phyloP scores from a whole-genome alignment of 1,284 basidiomycete genomes.

The Cerioporus squamosus region DNA sequence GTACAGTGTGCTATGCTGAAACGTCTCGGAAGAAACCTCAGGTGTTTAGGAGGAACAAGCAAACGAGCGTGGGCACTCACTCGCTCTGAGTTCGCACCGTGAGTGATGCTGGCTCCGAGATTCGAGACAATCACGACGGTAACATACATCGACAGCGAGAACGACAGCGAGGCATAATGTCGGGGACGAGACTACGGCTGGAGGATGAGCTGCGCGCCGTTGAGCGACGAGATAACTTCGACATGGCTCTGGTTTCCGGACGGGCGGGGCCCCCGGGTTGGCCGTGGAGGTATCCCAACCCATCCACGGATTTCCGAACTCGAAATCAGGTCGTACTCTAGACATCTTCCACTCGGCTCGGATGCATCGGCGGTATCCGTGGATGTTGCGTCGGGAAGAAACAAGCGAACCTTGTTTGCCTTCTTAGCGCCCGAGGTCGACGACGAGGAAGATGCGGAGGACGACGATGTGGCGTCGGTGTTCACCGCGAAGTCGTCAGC shows the following conservation, averaged over 20 bases:
- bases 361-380: neutral
- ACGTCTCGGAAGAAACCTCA: neutral
- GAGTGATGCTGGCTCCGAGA: neutral
- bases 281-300: conserved; percentile 21
- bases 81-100: too few species aligned
- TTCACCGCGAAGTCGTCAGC: neutral
- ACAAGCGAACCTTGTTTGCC: conserved; percentile 11
- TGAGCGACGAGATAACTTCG: conserved; percentile 20
- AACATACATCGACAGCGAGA: neutral
- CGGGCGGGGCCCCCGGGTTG: neutral
- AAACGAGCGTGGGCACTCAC: too few species aligned
- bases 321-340: conserved; percentile 25
- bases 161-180: neutral
- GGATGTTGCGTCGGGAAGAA: conserved; percentile 6
- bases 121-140: neutral
- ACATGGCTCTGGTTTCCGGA: conserved; percentile 16
- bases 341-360: conserved; percentile 13
- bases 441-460: neutral
- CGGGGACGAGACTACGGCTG: conserved; percentile 11
- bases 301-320: conserved; percentile 22
- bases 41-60: neutral
- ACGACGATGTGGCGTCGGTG: neutral
- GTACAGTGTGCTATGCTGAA: conserved; percentile 5
- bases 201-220: conserved; percentile 21
- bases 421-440: neutral